Base-by-base conservation (phyloP, 345 rosid genomes). In the Fremontodendron californicum region DNA sequence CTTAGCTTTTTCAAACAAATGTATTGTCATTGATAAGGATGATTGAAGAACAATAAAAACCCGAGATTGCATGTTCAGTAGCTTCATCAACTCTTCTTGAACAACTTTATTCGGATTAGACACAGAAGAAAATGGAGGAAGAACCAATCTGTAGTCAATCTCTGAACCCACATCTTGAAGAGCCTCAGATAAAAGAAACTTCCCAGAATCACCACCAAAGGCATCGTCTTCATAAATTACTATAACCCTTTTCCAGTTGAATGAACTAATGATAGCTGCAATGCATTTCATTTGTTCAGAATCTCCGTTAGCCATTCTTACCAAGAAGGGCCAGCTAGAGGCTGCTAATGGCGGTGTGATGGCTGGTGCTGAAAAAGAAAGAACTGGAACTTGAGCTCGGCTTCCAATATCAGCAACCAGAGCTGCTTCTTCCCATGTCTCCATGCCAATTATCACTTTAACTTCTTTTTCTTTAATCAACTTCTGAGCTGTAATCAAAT, bases 351-450 rank as follows among this genome's bases (percentile, higher is more conserved):
- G 84, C 0, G 86, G 84, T 35, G 77, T 54, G 18, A 63, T 40
- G 51, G 74, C 65, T 13, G 87, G 81, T 73, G 81, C 74, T 57
- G 88, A 78, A 9, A 87, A 77, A 1, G 94, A 85, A 15, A 90
- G 54, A 60, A 88, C 80, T 0, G 89, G 90, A 72, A 87, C 71
- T 58, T 78, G 84, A 75, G 78, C 76, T 74, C 18, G 62, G 72
- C 68, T 70, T 67, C 84, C 87, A 27, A 84, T 45, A 13, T 82
- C 84, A 11, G 83, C 85, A 46, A 86, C 89, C 60, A 86, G 19
- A 63, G 80, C 73, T 54, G 90, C 81, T 74, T 82, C 90, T 62
- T 81, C 83, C 90, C 92, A 87, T 40, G 74, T 80, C 60, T 85
- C 85, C 86, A 84, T 57, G 57, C 94, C 90, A 18, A 87, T 39